These are phyloP conservation scores for Pseudopediastrum boryanum DNA, from an alignment of 139 green algal species.

Conservation along the genomic window DNA sequence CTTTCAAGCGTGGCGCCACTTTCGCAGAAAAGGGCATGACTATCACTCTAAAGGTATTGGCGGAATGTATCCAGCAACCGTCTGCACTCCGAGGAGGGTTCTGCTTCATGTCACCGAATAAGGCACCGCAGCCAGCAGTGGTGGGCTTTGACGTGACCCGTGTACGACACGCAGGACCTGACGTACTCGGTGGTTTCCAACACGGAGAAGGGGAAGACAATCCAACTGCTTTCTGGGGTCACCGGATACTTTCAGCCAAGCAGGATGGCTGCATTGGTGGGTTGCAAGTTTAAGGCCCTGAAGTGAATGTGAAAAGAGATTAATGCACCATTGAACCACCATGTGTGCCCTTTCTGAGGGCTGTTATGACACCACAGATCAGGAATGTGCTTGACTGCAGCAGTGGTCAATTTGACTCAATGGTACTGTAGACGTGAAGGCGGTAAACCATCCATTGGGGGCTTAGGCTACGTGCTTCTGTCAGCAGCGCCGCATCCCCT, in stretches of 20 bases:
- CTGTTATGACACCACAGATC: not conserved
- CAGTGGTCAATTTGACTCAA: not conserved
- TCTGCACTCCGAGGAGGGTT: too few species aligned
- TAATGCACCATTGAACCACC: not conserved
- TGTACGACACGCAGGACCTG: slow-evolving; percentile 49
- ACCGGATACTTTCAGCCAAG: slow-evolving; percentile 39
- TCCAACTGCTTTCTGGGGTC: slow-evolving; percentile 40
- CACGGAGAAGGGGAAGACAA: slow-evolving; percentile 50
- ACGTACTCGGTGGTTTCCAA: slow-evolving; percentile 62
- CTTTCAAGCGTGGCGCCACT: too few species aligned
- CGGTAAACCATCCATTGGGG: not conserved
- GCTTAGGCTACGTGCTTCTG: not conserved
- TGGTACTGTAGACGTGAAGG: not conserved
- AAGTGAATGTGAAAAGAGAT: not conserved
- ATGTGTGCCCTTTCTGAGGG: not conserved
- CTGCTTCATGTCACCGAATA: too few species aligned
- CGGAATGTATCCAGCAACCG: too few species aligned
- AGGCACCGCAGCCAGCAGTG: too few species aligned
- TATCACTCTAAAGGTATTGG: too few species aligned
- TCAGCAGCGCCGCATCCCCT: too few species aligned
- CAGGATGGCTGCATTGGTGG: slow-evolving; percentile 47
- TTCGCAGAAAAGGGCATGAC: too few species aligned
- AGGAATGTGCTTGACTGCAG: not conserved
- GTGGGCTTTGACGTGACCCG: too few species aligned
- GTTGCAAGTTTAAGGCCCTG: slow-evolving; percentile 45